phyloP scores from a whole-genome alignment of 371 early-diverging fungal genomes.

The Astathelohania contejeani region DNA sequence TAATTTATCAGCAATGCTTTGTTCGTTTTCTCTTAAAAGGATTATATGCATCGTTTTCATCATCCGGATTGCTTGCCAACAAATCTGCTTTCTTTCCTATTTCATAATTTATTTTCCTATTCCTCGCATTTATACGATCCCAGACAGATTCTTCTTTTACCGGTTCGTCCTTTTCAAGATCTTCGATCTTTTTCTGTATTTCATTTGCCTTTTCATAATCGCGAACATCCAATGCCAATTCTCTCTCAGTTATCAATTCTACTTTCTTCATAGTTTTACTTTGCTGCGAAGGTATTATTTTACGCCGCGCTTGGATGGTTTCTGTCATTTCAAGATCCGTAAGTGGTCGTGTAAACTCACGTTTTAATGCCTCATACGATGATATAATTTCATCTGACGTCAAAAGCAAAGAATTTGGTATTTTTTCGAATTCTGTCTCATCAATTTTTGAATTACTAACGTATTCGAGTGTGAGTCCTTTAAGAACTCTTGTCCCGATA shows the following conservation, averaged over 20 bases:
- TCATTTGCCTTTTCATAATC: slow-evolving; percentile 21
- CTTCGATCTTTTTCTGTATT: slow-evolving; percentile 30
- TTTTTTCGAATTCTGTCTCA: slow-evolving; percentile 31
- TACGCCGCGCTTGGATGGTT: slow-evolving; percentile 20
- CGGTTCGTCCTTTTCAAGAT: slow-evolving; percentile 25
- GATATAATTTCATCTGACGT: no score
- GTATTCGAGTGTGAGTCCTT: slow-evolving; percentile 29
- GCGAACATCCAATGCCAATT: slow-evolving; percentile 31
- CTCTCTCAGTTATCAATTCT: slow-evolving; percentile 26
- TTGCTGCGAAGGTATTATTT: slow-evolving; percentile 26
- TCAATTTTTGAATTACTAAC: slow-evolving; percentile 27
- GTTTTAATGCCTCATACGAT: no score
- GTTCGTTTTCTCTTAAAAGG: slow-evolving; percentile 1
- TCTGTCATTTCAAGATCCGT: slow-evolving; percentile 41
- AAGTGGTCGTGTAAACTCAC: slow-evolving; percentile 22
- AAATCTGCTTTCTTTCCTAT: neutral
- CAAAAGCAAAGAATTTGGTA: slow-evolving; percentile 4
- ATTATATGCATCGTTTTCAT: neutral
- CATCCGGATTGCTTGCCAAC: neutral
- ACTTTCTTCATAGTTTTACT: slow-evolving; percentile 24
- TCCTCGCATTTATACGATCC: neutral
- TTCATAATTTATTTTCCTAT: slow-evolving; percentile 8
- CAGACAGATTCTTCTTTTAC: slow-evolving; percentile 17
- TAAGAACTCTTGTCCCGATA: slow-evolving; percentile 17
- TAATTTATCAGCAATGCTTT: neutral